Percentiles rank a stretch among this genome's conserved stretches.
These are phyloP conservation scores for Pseudevernia furfuracea DNA, from an alignment of 495 filamentous ascomycete species.

Conservation along the genomic window DNA sequence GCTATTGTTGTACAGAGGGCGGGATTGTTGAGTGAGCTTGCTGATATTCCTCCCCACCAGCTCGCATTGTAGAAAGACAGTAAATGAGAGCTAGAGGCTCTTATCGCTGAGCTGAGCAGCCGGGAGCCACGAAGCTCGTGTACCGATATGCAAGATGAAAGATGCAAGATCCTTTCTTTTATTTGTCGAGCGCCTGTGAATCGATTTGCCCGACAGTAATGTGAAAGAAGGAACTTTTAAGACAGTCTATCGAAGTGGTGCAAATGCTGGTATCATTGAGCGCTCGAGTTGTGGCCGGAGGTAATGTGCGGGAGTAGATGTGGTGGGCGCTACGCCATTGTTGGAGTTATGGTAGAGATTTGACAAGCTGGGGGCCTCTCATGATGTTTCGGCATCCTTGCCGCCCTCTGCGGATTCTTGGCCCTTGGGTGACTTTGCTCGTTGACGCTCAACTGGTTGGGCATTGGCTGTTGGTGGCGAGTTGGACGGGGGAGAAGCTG, in stretches of 20 bases:
- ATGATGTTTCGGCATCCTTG: conserved; percentile 12
- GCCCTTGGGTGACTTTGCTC: conserved; percentile 12
- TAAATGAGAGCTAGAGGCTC: conserved; percentile 8
- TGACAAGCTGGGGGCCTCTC: conserved; percentile 8
- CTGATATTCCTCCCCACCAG: not conserved
- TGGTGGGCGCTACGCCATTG: conserved; percentile 1
- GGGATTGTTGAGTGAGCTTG: not conserved
- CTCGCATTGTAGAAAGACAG: not conserved
- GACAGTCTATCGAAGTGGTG: conserved; percentile 13
- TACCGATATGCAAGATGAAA: conserved; percentile 16
- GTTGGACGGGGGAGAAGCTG: conserved; percentile 52
- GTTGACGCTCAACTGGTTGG: conserved; percentile 19
- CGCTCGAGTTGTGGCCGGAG: conserved; percentile 8
- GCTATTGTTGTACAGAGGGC: not conserved
- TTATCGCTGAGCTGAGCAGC: not conserved
- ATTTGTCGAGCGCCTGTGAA: conserved; percentile 17
- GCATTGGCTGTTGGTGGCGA: conserved; percentile 49
- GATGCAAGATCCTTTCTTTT: conserved; percentile 12
- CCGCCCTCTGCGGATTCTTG: not conserved
- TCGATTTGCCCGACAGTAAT: conserved; percentile 3
- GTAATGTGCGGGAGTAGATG: not conserved
- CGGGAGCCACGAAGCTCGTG: not conserved
- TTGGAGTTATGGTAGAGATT: conserved; percentile 3
- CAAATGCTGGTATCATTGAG: conserved; percentile 16
- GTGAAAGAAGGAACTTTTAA: conserved; percentile 18